Evolutionary conservation across 805 yeast genomes (phyloP).

Genomic region (Saturnispora hagleri): DNA sequence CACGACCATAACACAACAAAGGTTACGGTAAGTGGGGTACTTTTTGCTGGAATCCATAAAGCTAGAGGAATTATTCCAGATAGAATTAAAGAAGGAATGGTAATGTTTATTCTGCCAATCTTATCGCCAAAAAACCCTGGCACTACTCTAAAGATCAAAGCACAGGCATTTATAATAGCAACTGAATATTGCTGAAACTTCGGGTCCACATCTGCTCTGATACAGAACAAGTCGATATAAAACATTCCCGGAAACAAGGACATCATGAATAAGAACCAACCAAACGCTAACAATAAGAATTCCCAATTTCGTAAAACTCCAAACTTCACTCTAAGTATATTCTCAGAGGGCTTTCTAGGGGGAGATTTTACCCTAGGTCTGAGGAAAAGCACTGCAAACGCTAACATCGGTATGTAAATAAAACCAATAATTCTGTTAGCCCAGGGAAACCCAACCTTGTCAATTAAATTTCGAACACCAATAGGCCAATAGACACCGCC

Average conservation of each 20-base stretch:
- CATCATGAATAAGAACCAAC: constrained; percentile 28
- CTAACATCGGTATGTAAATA: constrained; percentile 26
- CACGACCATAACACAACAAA: constrained; percentile 29
- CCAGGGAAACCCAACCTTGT: constrained; percentile 36
- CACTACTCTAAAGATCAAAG: constrained; percentile 40
- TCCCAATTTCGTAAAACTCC: constrained; percentile 31
- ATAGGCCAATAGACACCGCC: constrained; percentile 44
- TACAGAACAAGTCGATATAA: constrained; percentile 45
- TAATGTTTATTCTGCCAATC: constrained; percentile 33
- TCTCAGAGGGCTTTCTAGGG: constrained; percentile 29
- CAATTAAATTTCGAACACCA: constrained; percentile 36
- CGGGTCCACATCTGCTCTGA: constrained; percentile 42
- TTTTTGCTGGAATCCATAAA: constrained; percentile 42
- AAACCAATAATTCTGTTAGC: constrained; percentile 40
- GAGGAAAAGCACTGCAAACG: constrained; percentile 16
- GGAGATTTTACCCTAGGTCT: constrained; percentile 26
- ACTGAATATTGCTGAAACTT: constrained; percentile 41
- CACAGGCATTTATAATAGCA: constrained; percentile 33
- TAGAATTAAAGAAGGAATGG: constrained; percentile 26
- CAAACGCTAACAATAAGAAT: constrained; percentile 30
- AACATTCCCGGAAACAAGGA: constrained; percentile 41
- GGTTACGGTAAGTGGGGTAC: constrained; percentile 29
- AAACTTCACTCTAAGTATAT: constrained; percentile 27
- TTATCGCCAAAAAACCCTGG: constrained; percentile 42
- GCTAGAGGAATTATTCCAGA: constrained; percentile 32